Evolutionary conservation across 2,329 filamentous ascomycete genomes (phyloP).

Genomic region (Bipolaris oryzae): DNA sequence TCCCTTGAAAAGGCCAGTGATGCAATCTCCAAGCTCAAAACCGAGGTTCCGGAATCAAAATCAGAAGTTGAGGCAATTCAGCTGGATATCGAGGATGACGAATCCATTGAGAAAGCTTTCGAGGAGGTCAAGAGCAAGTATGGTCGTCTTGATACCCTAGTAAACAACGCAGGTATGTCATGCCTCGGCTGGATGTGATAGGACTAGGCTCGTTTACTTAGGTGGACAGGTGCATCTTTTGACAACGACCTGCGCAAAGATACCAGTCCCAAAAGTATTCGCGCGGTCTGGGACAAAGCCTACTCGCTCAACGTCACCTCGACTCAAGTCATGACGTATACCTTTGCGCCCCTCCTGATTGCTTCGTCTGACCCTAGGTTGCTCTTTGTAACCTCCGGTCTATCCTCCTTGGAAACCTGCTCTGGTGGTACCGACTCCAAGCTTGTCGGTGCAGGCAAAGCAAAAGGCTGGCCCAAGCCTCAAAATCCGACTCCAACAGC

Average conservation of each 20-base stretch:
- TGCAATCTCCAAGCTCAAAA: conserved; percentile 40
- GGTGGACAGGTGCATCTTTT: conserved; percentile 54
- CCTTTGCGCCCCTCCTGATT: conserved; percentile 48
- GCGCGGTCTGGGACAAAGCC: conserved; percentile 45
- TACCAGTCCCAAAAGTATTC: conserved; percentile 35
- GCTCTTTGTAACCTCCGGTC: conserved; percentile 51
- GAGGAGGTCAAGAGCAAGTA: conserved; percentile 51
- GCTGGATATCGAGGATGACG: conserved; percentile 61
- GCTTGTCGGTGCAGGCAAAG: conserved; percentile 32
- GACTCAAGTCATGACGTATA: conserved; percentile 47
- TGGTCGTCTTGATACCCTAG: conserved; percentile 58
- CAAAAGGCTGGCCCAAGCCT: conserved; percentile 57
- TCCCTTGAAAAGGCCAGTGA: conserved; percentile 57
- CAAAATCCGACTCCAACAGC: conserved; percentile 29
- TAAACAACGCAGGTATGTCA: conserved; percentile 63
- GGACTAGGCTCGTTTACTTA: neutral
- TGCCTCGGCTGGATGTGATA: too few relatives aligned
- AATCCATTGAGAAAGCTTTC: conserved; percentile 57
- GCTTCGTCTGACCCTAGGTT: conserved; percentile 44
- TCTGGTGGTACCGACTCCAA: conserved; percentile 32
- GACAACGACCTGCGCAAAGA: conserved; percentile 46
- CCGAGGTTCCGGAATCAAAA: conserved; percentile 49
- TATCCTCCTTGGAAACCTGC: conserved; percentile 47
- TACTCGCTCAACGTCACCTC: conserved; percentile 50
- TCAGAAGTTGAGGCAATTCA: conserved; percentile 57